Conservation (phyloP, 2,329 filamentous ascomycete species). For the Amesomyces nigricolor region DNA sequence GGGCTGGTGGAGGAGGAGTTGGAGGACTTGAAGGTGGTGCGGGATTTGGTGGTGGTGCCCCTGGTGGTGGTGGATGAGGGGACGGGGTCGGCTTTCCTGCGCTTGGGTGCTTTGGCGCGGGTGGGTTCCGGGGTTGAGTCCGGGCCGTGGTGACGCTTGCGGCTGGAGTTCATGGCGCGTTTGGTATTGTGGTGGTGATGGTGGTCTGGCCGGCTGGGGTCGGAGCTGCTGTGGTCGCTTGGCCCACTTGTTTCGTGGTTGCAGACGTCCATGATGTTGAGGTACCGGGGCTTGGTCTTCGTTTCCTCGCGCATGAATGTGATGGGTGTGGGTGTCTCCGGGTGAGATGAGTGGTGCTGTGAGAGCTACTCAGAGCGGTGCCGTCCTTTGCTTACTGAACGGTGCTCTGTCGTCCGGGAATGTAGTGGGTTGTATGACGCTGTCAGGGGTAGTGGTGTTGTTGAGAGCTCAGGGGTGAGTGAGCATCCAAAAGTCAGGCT, state of each 20-base stretch:
- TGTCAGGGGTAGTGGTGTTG: too few relatives aligned
- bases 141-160: background rate
- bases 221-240: background rate
- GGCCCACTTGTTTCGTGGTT: background rate
- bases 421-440: background rate
- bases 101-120: too few relatives aligned
- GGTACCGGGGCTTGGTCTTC: background rate
- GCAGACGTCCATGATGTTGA: conserved; percentile 1
- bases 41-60: too few relatives aligned
- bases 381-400: too few relatives aligned
- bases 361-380: too few relatives aligned
- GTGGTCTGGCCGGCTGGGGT: too few relatives aligned
- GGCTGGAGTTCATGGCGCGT: background rate
- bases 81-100: too few relatives aligned
- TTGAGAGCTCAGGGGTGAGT: too few relatives aligned
- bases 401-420: background rate
- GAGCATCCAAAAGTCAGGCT: too few relatives aligned
- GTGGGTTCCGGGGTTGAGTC: background rate
- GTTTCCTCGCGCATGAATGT: background rate
- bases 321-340: background rate
- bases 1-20: background rate
- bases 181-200: background rate
- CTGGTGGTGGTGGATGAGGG: too few relatives aligned
- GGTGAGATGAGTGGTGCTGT: too few relatives aligned
- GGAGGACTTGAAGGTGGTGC: too few relatives aligned